These are phyloP conservation scores for Aaosphaeria pasadenensis DNA, from an alignment of 2,329 filamentous ascomycete genomes.

Conservation along the genomic window DNA sequence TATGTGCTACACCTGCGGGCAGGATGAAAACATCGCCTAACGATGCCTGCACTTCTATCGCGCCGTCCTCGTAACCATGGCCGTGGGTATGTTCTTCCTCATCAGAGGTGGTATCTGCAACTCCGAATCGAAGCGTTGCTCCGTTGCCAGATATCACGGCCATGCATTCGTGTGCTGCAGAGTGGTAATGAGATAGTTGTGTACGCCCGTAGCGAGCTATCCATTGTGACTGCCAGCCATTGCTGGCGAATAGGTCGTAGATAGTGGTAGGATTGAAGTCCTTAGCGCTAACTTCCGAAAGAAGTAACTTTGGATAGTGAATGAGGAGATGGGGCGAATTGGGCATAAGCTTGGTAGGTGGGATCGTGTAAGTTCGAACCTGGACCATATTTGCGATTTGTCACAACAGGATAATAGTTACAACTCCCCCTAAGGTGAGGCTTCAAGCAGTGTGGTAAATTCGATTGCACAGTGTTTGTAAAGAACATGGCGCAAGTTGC, in stretches of 20 bases:
- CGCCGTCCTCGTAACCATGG: slow-evolving; percentile 44
- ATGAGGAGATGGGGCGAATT: slow-evolving; percentile 46
- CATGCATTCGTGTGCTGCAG: slow-evolving; percentile 57
- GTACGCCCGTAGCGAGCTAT: slow-evolving; percentile 56
- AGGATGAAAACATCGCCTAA: slow-evolving; percentile 59
- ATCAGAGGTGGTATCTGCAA: slow-evolving; percentile 46
- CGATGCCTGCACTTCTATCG: slow-evolving; percentile 47
- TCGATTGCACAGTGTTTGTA: no score
- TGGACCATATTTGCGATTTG: slow-evolving; percentile 3
- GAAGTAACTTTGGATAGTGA: slow-evolving; percentile 49
- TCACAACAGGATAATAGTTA: no score
- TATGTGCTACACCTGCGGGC: slow-evolving; percentile 56
- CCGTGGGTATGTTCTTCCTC: slow-evolving; percentile 42
- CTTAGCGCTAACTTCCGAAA: slow-evolving; percentile 13
- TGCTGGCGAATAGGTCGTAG: slow-evolving; percentile 46
- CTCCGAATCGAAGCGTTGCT: slow-evolving; percentile 55
- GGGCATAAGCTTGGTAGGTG: slow-evolving; percentile 39
- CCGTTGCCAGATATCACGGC: slow-evolving; percentile 51
- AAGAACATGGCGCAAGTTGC: no score
- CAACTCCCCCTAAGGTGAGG: no score
- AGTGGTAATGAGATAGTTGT: slow-evolving; percentile 58
- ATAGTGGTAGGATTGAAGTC: slow-evolving; percentile 28
- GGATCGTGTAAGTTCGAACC: slow-evolving; percentile 19
- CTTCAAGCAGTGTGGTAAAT: no score
- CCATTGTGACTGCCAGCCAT: slow-evolving; percentile 56